Evolutionary conservation across 2,329 filamentous ascomycete species (phyloP), one percentile per base, ranked within the genome.

Genomic region (Penicillium sp.): DNA sequence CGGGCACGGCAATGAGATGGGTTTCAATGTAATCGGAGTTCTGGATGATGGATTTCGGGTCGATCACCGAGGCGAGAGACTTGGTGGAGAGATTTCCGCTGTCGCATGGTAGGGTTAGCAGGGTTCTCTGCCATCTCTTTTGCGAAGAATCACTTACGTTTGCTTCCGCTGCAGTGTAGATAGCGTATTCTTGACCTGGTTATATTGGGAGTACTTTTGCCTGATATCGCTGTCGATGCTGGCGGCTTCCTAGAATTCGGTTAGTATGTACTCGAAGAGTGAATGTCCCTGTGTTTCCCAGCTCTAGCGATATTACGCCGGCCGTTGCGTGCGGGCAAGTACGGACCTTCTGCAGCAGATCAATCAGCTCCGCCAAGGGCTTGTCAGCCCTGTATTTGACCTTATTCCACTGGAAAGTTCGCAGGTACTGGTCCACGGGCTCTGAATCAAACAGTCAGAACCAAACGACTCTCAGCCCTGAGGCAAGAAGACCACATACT

Each of bases 21-120:
- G 94, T 97, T 78, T 97, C 92, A 65, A 99, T 87, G 76, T 96
- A 97, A 77, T 99, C 94, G 18, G 92, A 97, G 71, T 96, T 87
- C 74, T 89, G 89, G 60, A 97, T 84, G 42, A 96, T 83, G 55
- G 92, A 77, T 51, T 83, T 80, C 8, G 93, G 92, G 67, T 93
- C 84, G 65, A 99, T 88, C 59, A 97, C 86, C 11, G 91, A 87
- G n/a, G 90, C 86, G 61, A 99, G 87, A 11, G 93, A 97, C 73
- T 93, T 96, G 64, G 92, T 97, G 21, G 92, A 85, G 45, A 99
- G 88, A 73, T 97, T 99, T 61, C 94, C 94, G 49, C 90, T 93
- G 60, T 22, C 4, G 34, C n/a, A 36, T 11, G 13, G 53, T 14
- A 18, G 10, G 49, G 44, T 21, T 48, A 45, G 48, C 50, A 52